Percentiles rank a stretch among this genome's conserved stretches.
These are phyloP conservation scores for Eucalyptus pumila DNA, from an alignment of 345 rosid genomes.

Conservation along the genomic window DNA sequence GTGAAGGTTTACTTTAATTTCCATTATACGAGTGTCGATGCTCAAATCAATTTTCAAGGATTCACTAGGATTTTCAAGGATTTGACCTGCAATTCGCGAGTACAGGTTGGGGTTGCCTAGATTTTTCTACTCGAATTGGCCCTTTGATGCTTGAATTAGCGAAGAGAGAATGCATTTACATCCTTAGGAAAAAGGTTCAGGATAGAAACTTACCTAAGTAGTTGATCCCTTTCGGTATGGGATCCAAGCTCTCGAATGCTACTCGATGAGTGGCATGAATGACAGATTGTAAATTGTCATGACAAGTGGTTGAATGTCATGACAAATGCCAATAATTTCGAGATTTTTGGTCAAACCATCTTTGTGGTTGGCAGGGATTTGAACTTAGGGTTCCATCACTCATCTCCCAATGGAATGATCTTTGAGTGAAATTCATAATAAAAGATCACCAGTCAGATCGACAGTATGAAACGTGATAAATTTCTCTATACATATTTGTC, in stretches of 20 bases:
- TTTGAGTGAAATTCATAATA: rapidly evolving
- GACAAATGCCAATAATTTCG: background rate
- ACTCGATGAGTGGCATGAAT: background rate
- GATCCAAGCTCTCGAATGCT: background rate
- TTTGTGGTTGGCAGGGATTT: background rate
- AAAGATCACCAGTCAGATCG: rapidly evolving
- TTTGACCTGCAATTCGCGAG: background rate
- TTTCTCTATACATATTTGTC: background rate
- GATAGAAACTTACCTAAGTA: background rate
- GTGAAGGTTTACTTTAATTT: background rate
- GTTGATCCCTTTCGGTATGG: background rate
- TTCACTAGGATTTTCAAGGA: background rate
- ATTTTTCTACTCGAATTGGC: background rate
- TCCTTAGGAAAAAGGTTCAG: background rate
- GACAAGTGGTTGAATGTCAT: background rate
- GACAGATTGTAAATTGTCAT: background rate
- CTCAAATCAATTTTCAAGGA: background rate
- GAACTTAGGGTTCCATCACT: background rate
- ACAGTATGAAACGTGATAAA: background rate
- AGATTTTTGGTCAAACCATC: background rate
- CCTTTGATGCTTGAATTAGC: background rate
- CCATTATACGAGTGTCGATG: background rate
- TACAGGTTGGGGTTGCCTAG: background rate
- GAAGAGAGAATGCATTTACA: background rate
- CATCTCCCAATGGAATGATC: rapidly evolving